These are phyloP conservation scores for Musa itinerans DNA, from an alignment of 176 grass and related monocot genomes.

Conservation along the genomic window DNA sequence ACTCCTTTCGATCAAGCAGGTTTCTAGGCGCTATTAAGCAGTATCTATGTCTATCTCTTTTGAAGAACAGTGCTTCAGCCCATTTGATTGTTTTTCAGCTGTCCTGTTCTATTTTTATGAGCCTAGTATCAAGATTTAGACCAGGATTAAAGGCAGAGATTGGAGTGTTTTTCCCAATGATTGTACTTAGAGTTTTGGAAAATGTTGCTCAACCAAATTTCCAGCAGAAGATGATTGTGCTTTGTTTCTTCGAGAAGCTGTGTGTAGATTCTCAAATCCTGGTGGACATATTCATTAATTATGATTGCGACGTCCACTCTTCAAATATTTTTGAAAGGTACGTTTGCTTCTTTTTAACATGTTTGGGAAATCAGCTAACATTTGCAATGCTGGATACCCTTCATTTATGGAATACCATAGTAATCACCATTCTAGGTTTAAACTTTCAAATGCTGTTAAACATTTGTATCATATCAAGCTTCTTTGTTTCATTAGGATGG, in stretches of 20 bases:
- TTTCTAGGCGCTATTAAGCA: slow-evolving; percentile 99
- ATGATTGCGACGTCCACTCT: slow-evolving; percentile 96
- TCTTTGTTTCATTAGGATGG: slow-evolving; percentile 54
- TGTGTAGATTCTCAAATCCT: slow-evolving; percentile 93
- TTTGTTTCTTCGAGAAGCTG: slow-evolving; percentile 91
- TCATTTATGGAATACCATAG: not conserved
- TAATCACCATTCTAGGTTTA: not conserved
- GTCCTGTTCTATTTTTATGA: slow-evolving; percentile 99
- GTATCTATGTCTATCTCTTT: slow-evolving; percentile 85
- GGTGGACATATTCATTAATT: slow-evolving; percentile 98
- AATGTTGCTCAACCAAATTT: slow-evolving; percentile 98
- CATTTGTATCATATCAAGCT: not conserved
- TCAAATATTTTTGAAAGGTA: slow-evolving; percentile 99
- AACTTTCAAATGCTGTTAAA: not conserved
- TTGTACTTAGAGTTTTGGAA: slow-evolving; percentile 92
- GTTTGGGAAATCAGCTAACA: not conserved
- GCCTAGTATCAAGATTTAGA: slow-evolving; percentile 94
- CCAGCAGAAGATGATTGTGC: slow-evolving; percentile 95
- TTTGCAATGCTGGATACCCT: not conserved
- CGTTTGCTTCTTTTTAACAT: not conserved
- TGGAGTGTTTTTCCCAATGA: slow-evolving; percentile 97
- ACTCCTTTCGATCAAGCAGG: slow-evolving; percentile 44
- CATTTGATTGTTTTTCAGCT: slow-evolving; percentile 99
- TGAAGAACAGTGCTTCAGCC: slow-evolving; percentile 96
- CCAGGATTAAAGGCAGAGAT: slow-evolving; percentile 98